These are phyloP conservation scores for Solanum medicagineum DNA, from an alignment of 257 asterid species.

Conservation along the genomic window DNA sequence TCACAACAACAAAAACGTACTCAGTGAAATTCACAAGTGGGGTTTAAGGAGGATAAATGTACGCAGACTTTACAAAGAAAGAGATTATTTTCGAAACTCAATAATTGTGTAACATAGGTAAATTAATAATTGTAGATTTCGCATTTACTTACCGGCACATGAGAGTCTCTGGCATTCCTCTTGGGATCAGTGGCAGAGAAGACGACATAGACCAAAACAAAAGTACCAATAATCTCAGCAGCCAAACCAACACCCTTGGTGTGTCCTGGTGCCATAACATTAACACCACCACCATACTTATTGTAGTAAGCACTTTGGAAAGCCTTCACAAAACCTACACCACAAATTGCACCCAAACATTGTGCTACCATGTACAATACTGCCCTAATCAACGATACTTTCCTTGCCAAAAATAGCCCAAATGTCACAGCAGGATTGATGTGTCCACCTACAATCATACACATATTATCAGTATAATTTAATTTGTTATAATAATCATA, in stretches of 20 bases:
- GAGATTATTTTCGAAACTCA: no score
- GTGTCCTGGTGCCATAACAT: slow-evolving; percentile 34
- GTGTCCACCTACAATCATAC: slow-evolving; percentile 28
- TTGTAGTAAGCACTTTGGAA: slow-evolving; percentile 42
- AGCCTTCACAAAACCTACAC: slow-evolving; percentile 67
- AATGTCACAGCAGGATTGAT: slow-evolving; percentile 64
- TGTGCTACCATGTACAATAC: slow-evolving; percentile 57
- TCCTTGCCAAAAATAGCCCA: slow-evolving; percentile 57
- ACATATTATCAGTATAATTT: background rate
- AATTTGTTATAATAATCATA: background rate
- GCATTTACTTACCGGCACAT: slow-evolving; percentile 40
- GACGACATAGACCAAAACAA: slow-evolving; percentile 69
- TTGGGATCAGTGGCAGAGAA: slow-evolving; percentile 79
- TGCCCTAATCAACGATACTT: slow-evolving; percentile 57
- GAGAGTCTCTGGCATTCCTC: slow-evolving; percentile 75
- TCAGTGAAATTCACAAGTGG: no score
- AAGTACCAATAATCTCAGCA: slow-evolving; percentile 72
- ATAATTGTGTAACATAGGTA: no score
- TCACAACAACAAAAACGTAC: no score
- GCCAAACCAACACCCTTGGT: slow-evolving; percentile 49
- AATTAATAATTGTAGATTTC: no score
- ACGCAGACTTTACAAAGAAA: no score
- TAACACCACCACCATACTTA: slow-evolving; percentile 59
- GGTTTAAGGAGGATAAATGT: no score
- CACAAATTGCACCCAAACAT: slow-evolving; percentile 63